Base-by-base conservation (phyloP, 2,329 filamentous ascomycete species). In the Cladosporium velox region DNA sequence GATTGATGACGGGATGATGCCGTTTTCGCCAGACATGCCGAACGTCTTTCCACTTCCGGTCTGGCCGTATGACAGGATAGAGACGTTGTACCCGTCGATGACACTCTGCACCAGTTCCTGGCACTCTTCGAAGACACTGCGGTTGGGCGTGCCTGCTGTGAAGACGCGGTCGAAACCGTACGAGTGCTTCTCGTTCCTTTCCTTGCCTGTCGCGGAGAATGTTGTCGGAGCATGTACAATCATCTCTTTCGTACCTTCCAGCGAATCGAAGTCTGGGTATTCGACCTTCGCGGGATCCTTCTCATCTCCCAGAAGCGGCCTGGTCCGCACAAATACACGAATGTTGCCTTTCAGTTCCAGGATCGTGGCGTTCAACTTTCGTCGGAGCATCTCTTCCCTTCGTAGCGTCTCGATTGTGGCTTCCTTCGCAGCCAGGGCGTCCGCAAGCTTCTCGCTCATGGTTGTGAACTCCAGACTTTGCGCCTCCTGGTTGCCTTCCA, bases 261-360 rank as follows among this genome's bases (percentile, higher is more conserved):
- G 86, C 41, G 82, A 77, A 65, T 77, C 75, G 58, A 67, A 65
- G 71, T 98, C 90, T 0, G 94, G 93, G 70, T 92, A 97, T 2
- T 86, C 84, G 69, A 98, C 91, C 60, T 87, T 86, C 3, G 94
- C 92, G 14, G 87, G 83, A 28, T 88, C 84, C 7, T 88, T 88
- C 10, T 79, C 79, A 66, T 91, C 89, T 0, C 81, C 78, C 26
- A 91, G 82, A 0, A 90, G 82, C 1, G 95, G 95, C 49, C 96
- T 90, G 32, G 98, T 94, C 76, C 95, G 89, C 75, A 94, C 98
- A 87, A 99, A 99, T 70, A 99, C 95, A 24, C 95, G 90, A 74
- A 99, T 99, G 76, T 99, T 99, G 73, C 95, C 95, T 78, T 97
- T 97, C 67, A 99, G 86, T 75, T 99, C 95, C 77, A 99, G 93